These are phyloP conservation scores for Salix suchowensis DNA, from an alignment of 345 rosid species.

Conservation along the genomic window DNA sequence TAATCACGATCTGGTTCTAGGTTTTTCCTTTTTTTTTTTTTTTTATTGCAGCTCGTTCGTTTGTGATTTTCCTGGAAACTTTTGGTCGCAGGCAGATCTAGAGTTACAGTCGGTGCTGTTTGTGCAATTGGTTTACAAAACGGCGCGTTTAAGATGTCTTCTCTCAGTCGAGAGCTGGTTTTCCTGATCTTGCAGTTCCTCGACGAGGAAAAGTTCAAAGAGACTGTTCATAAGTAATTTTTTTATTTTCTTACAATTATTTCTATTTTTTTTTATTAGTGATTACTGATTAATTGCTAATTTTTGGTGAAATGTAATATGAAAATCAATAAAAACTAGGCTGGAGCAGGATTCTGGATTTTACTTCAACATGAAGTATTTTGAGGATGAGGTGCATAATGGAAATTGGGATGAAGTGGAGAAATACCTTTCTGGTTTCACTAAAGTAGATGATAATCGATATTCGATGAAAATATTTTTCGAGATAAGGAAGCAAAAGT, in stretches of 20 bases:
- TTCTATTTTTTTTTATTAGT: neutral
- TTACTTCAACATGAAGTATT: slow-evolving; percentile 97
- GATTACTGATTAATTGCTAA: slow-evolving; percentile 12
- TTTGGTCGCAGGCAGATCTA: slow-evolving; percentile 68
- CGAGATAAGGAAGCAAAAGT: slow-evolving; percentile 98
- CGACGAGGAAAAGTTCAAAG: slow-evolving; percentile 98
- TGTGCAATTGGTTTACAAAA: slow-evolving; percentile 28
- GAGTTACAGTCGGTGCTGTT: slow-evolving; percentile 26
- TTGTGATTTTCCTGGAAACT: neutral
- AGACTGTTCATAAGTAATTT: slow-evolving; percentile 89
- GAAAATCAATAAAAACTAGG: slow-evolving; percentile 35
- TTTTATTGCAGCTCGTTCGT: neutral
- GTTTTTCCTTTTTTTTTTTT: neutral
- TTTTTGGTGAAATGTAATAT: slow-evolving; percentile 15
- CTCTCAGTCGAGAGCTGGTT: slow-evolving; percentile 98
- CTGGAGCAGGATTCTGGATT: slow-evolving; percentile 99
- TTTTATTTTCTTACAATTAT: neutral
- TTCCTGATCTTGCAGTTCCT: slow-evolving; percentile 97
- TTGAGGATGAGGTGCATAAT: slow-evolving; percentile 94
- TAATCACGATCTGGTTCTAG: neutral
- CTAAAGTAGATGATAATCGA: slow-evolving; percentile 93
- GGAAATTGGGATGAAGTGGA: slow-evolving; percentile 99
- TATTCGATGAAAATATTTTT: slow-evolving; percentile 98
- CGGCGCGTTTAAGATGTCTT: slow-evolving; percentile 63
- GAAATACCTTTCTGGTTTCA: slow-evolving; percentile 95